Evolutionary conservation across 2,329 filamentous ascomycete species (phyloP).

Genomic region (Podosphaera xanthii): DNA sequence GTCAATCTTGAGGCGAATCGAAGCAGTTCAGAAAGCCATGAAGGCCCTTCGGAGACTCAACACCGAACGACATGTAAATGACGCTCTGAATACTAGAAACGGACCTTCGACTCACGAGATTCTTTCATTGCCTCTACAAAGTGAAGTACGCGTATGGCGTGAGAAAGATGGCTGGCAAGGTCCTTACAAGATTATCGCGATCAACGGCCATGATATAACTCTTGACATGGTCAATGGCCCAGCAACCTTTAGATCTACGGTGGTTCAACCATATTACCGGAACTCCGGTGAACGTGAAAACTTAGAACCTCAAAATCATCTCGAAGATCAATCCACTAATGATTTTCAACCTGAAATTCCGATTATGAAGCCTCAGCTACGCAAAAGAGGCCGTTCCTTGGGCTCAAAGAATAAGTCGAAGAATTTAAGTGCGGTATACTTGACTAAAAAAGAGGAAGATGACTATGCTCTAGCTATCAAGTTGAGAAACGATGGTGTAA

Average conservation of each 20-base stretch:
- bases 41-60: slow-evolving; percentile 1
- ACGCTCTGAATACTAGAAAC: slow-evolving; percentile 1
- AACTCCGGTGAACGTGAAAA: background rate
- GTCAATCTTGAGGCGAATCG: background rate
- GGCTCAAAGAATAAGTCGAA: background rate
- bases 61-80: background rate
- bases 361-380: too few relatives aligned
- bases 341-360: background rate
- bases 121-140: slow-evolving; percentile 1
- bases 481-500: background rate
- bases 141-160: slow-evolving; percentile 1
- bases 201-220: background rate
- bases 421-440: background rate
- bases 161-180: slow-evolving; percentile 2
- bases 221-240: background rate
- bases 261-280: background rate
- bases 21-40: slow-evolving; percentile 2
- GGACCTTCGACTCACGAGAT: background rate
- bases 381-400: background rate
- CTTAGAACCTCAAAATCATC: too few relatives aligned
- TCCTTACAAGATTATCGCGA: background rate
- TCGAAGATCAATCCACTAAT: background rate
- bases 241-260: background rate
- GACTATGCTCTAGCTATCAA: background rate
- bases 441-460: background rate